These are phyloP conservation scores for Acacia concinna DNA, from an alignment of 331 rosid species.

Conservation along the genomic window DNA sequence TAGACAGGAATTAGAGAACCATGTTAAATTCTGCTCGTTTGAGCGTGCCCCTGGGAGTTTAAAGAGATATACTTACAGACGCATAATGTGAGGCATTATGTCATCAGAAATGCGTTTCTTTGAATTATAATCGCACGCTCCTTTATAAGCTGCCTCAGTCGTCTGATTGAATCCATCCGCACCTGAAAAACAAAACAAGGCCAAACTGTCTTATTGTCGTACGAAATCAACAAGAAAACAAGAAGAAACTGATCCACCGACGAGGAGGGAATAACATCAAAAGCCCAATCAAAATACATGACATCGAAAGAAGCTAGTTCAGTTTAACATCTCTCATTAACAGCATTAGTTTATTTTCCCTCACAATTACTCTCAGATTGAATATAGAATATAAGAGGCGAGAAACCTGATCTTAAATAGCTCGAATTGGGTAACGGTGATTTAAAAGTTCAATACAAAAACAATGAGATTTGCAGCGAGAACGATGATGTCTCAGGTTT, in stretches of 20 bases:
- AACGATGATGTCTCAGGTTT: not conserved
- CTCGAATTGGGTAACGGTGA: not conserved
- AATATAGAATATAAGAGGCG: not conserved
- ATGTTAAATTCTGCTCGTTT: not conserved
- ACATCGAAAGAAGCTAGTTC: not conserved
- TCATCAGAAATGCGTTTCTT: constrained; percentile 39
- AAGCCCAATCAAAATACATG: not conserved
- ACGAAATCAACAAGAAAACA: not conserved
- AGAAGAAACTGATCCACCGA: not conserved
- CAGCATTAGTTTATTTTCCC: not conserved
- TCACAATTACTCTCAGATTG: not conserved
- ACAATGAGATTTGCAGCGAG: not conserved
- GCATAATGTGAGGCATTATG: constrained; percentile 67
- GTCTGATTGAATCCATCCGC: constrained; percentile 17
- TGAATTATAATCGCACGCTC: constrained; percentile 22
- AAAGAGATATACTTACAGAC: constrained; percentile 48
- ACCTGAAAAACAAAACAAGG: constrained; percentile 6
- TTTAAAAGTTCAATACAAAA: not conserved
- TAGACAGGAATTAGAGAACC: not conserved
- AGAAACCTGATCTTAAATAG: not conserved
- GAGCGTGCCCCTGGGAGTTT: not conserved
- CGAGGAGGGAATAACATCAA: not conserved
- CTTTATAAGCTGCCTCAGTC: constrained; percentile 39
- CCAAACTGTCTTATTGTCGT: not conserved
- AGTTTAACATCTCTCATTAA: not conserved